phyloP scores from a whole-genome alignment of 148 eudicot genomes.

The Silene latifolia region DNA sequence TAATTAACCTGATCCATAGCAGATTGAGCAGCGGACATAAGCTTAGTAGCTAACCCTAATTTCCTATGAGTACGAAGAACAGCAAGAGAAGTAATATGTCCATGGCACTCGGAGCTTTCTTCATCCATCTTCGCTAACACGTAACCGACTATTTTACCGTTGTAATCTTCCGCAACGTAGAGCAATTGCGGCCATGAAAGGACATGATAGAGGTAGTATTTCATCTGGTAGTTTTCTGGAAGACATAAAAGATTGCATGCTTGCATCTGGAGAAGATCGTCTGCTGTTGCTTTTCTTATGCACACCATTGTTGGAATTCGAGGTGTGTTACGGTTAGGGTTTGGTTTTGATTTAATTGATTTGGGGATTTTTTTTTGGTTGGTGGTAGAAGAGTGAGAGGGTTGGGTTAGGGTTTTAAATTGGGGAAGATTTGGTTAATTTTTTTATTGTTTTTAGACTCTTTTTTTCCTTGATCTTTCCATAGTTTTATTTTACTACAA shows the following conservation, averaged over 20 bases:
- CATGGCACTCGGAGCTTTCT: slow-evolving; percentile 80
- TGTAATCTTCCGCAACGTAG: slow-evolving; percentile 88
- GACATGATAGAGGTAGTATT: slow-evolving; percentile 87
- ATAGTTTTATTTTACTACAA: too few species aligned
- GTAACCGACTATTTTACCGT: slow-evolving; percentile 79
- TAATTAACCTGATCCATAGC: slow-evolving; percentile 63
- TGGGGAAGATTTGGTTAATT: too few species aligned
- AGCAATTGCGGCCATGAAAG: slow-evolving; percentile 96
- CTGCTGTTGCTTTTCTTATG: slow-evolving; percentile 79
- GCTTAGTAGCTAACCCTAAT: slow-evolving; percentile 81
- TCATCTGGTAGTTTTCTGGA: slow-evolving; percentile 95
- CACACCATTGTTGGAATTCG: slow-evolving; percentile 55
- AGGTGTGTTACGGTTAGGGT: background rate
- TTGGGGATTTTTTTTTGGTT: background rate
- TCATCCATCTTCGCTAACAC: slow-evolving; percentile 94
- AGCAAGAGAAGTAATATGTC: slow-evolving; percentile 88
- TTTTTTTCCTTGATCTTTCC: too few species aligned
- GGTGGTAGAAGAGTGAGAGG: too few species aligned
- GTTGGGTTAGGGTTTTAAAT: too few species aligned
- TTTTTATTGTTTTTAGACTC: too few species aligned
- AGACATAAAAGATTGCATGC: slow-evolving; percentile 79
- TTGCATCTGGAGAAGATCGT: slow-evolving; percentile 83
- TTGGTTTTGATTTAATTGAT: background rate
- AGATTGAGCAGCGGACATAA: slow-evolving; percentile 90
- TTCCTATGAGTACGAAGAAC: slow-evolving; percentile 84